phyloP scores from a whole-genome alignment of 345 rosid species.

The Salix viminalis region DNA sequence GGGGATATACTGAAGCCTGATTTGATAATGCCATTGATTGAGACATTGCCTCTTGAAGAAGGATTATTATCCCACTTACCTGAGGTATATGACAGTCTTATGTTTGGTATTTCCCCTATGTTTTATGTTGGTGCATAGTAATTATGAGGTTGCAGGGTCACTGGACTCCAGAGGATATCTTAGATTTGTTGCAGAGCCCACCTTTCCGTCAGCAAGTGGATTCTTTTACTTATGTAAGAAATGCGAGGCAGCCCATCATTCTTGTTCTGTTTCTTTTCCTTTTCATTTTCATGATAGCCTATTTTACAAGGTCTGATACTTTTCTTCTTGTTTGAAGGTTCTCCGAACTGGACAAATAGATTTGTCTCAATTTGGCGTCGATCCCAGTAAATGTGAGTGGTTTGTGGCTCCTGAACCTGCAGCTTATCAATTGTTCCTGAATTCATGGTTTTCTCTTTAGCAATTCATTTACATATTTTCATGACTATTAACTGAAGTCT shows the following conservation, averaged over 20 bases:
- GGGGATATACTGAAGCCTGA: slow-evolving; percentile 91
- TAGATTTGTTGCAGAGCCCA: slow-evolving; percentile 85
- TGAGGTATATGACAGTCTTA: slow-evolving; percentile 48
- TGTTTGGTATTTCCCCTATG: background rate
- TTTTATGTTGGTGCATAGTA: slow-evolving; percentile 1
- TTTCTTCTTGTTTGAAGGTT: slow-evolving; percentile 45
- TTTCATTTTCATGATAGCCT: background rate
- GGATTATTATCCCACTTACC: slow-evolving; percentile 70
- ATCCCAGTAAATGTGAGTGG: slow-evolving; percentile 83
- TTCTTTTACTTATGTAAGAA: slow-evolving; percentile 83
- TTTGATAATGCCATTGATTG: slow-evolving; percentile 83
- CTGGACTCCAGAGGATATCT: slow-evolving; percentile 64
- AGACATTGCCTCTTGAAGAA: slow-evolving; percentile 57
- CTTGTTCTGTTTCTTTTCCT: slow-evolving; percentile 6
- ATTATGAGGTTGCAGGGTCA: slow-evolving; percentile 56
- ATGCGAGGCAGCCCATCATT: slow-evolving; percentile 7
- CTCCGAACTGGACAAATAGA: slow-evolving; percentile 94
- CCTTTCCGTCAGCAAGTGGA: slow-evolving; percentile 98
- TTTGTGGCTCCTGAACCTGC: background rate
- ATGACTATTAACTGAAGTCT: background rate
- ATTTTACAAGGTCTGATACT: background rate
- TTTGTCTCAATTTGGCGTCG: slow-evolving; percentile 86
- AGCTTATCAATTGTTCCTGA: background rate
- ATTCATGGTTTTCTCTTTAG: background rate
- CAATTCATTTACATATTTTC: background rate